phyloP scores from a whole-genome alignment of 1,284 basidiomycete species.

The Cryptococcus sp. region DNA sequence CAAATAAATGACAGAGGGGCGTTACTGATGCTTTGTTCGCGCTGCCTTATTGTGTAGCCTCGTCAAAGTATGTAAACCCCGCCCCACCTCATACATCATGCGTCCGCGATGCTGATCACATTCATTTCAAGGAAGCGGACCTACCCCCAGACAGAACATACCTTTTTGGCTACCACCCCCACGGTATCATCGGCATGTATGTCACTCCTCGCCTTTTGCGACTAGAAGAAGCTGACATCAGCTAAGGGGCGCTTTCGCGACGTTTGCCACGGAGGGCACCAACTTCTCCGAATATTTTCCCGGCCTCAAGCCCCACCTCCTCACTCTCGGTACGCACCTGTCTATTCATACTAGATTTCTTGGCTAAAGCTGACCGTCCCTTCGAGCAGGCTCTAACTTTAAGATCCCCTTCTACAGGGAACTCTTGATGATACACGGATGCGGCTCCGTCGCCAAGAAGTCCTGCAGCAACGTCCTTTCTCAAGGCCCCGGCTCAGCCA shows the following conservation, averaged over 20 bases:
- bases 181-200: slow-evolving; percentile 92
- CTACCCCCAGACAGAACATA: slow-evolving; percentile 87
- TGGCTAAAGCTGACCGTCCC: not conserved
- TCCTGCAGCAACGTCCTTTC: slow-evolving; percentile 87
- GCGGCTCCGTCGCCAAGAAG: slow-evolving; percentile 85
- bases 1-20: not conserved
- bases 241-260: slow-evolving; percentile 80
- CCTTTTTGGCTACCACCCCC: slow-evolving; percentile 95
- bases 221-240: slow-evolving; percentile 1
- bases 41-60: slow-evolving; percentile 17
- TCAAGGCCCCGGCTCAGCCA: slow-evolving; percentile 64
- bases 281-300: slow-evolving; percentile 90
- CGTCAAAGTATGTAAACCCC: slow-evolving; percentile 24
- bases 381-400: slow-evolving; percentile 67
- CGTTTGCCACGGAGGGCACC: slow-evolving; percentile 91
- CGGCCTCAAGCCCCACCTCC: slow-evolving; percentile 84
- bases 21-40: not conserved
- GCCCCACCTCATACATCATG: not conserved
- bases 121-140: slow-evolving; percentile 67
- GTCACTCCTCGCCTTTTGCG: slow-evolving; percentile 29
- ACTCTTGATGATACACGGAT: slow-evolving; percentile 74
- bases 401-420: slow-evolving; percentile 90
- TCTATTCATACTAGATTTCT: slow-evolving; percentile 21
- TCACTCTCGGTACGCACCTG: slow-evolving; percentile 62
- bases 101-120: not conserved